Base-by-base conservation (phyloP, 257 asterid species). In the Plantago elongata region DNA sequence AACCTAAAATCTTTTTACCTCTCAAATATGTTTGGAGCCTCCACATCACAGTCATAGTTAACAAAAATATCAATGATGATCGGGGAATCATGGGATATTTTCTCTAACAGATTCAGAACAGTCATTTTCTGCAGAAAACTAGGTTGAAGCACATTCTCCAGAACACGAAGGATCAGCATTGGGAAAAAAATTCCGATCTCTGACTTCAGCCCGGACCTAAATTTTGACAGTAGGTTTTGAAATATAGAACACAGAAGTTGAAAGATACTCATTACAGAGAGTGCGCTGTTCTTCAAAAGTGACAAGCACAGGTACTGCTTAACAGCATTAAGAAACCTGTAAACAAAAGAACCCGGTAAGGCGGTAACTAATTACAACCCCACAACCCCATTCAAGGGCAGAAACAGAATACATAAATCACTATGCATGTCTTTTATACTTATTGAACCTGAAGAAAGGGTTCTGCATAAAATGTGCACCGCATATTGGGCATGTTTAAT, bases 51-150 rank as follows among this genome's bases (percentile, higher is more conserved):
- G 65, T 92, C 97, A 69, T 93, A 93, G 80, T 93, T 93, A 77
- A 93, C 95, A 80, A 89, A 93, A 63, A 80, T 73, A 74, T 93
- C 99, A 52, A 93, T 69, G 57, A 87, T 74, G 70, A 93, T 70
- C 82, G 81, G 96, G 18, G 99, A 65, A 77, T 93, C 97, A 73
- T 83, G 84, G 54, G 94, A 85, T 63, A 85, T 76, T 74, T 77
- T 84, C 75, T 89, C 97, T 78, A 93, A 77, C 77, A 93, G 68
- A 78, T 81, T 80, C 76, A 93, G 75, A 79, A 89, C 79, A 42
- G 97, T 84, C 97, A 93, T 89, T 95, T 93, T 93, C 77, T 93
- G 99, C 71, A 93, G 68, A 77, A 89, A 93, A 85, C 97, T 93
- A 67, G 99, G 99, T 75, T 89, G 97, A 60, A 89, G 94, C 67